Base-by-base conservation (phyloP, 1,139 yeast genomes). In the Hanseniaspora gamundiae region DNA sequence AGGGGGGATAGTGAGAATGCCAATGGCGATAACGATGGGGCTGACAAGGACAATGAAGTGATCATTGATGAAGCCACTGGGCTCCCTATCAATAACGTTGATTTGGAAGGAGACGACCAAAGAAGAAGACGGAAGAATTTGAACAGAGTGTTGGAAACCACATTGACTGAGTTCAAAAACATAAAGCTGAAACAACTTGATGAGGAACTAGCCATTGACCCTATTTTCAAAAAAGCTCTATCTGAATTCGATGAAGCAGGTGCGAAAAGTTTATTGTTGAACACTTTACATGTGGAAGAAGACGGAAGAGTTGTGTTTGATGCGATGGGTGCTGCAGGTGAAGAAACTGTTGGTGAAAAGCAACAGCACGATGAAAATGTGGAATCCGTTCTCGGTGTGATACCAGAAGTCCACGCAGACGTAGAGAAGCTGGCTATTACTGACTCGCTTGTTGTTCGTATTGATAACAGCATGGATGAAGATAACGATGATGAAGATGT, bases 191-290 rank as follows among this genome's bases (percentile, higher is more conserved):
- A 80, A 57, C 78, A 80, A 51, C 65, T 83, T 39, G 94, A 86
- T 43, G 78, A 81, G 50, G 94, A 84, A 53, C 65, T 84, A 26
- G 73, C 80, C 8, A 81, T 86, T 42, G 96, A 88, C 61, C 96
- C 96, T 0, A 68, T 88, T 42, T 86, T 88, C 62, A 81, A 85
- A 50, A 86, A 86, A 55, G 88, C 94, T 42, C 69, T 88, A 42
- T 85, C 95, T 0, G 95, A 87, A 49, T 88, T 87, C 56, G 96
- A 88, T 60, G 95, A 88, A 64, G 95, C 96, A 31, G 96, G 97
- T 5, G 88, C 96, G 9, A 85, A 81, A 55, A 83, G 94, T 44
- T 66, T 88, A 46, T 65, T 88, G 42, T 64, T 86, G 53, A 87
- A 86, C 52, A 77, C 88, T 1, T 69, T 88, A 45, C 53, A 60